Base-by-base conservation (phyloP, 352 stramenopile species). In the Globisporangium mamillatum region DNA sequence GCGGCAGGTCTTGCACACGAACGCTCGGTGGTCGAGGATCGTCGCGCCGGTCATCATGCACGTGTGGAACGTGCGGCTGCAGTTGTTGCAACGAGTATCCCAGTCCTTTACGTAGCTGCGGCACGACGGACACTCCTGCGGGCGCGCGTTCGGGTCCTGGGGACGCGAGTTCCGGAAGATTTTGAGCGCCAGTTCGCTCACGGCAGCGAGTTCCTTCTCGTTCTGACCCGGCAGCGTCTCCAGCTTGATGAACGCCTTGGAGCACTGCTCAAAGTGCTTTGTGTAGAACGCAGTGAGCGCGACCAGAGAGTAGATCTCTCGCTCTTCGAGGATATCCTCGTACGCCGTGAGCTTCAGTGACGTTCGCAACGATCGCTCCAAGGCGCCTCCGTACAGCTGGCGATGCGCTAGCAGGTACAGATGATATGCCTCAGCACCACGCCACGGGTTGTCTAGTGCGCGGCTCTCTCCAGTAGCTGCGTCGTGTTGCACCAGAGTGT, bases 261-360 rank as follows among this genome's bases (percentile, higher is more conserved):
- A 97, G 75, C 91, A 98, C 52, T 97, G 86, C 36, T 96, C 88
- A 56, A 84, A 97, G 72, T 97, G 88, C 44, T 93, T 92, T 63
- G 85, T 97, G 71, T 97, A 94, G 70, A 97, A 98, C 6, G 94
- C 88, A 3, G 91, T 89, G 5, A 98, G 77, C 1, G 91, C 94
- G n/a, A 98, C 88, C 14, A 98, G 81, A n/a, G 87, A 94, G 76
- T 98, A 98, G 34, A 98, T 91, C 63, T 97, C 91, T 18, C 88
- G 83, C 34, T 93, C 76, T 20, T 96, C 88, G 6, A 98, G 76
- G 25, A 98, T 89, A 70, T 98, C 95, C 48, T 98, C 93, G 73
- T 96, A 98, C 16, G 80, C 78, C 0, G 85, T 79, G 38, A 97
- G 86, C 61, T 97, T 95, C 52, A 98, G 83, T 9, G 87, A 83